Percentiles rank a stretch among this genome's conserved stretches.
These are phyloP conservation scores for Malus hybrid DNA, from an alignment of 331 rosid genomes.

Conservation along the genomic window DNA sequence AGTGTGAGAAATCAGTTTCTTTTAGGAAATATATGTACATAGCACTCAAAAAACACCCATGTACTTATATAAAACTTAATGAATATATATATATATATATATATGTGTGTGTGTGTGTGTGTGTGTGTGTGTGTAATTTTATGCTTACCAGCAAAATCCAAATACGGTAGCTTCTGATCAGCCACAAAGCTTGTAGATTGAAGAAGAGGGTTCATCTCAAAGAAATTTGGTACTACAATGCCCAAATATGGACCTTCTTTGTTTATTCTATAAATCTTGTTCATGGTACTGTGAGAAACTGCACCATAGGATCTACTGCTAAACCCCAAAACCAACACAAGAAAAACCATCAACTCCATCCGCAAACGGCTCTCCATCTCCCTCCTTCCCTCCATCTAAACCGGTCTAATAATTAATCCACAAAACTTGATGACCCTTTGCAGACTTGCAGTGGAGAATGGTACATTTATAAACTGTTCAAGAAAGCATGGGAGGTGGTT, in stretches of 20 bases:
- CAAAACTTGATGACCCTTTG: not conserved
- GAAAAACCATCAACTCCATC: conserved; percentile 18
- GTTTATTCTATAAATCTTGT: conserved; percentile 32
- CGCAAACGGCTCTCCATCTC: conserved; percentile 19
- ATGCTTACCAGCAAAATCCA: conserved; percentile 50
- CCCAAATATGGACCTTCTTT: conserved; percentile 56
- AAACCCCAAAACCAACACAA: conserved; percentile 24
- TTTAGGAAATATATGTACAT: not conserved
- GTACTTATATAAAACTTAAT: not conserved
- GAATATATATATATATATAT: not conserved
- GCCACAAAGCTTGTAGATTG: conserved; percentile 40
- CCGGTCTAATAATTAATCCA: not conserved
- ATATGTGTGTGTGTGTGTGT: too few relatives aligned
- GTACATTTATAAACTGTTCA: not conserved
- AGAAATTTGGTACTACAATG: conserved; percentile 63
- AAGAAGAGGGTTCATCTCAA: conserved; percentile 71
- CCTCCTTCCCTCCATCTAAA: not conserved
- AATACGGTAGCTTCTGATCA: conserved; percentile 31
- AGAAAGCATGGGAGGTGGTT: not conserved
- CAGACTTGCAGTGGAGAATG: not conserved
- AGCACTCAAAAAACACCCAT: not conserved
- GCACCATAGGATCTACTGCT: conserved; percentile 29
- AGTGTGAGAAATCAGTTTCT: not conserved
- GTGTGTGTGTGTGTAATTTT: not conserved
- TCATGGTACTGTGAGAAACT: conserved; percentile 21